These are phyloP conservation scores for Sistotremastrum niveocremeum DNA, from an alignment of 768 basidiomycete genomes.

Conservation along the genomic window DNA sequence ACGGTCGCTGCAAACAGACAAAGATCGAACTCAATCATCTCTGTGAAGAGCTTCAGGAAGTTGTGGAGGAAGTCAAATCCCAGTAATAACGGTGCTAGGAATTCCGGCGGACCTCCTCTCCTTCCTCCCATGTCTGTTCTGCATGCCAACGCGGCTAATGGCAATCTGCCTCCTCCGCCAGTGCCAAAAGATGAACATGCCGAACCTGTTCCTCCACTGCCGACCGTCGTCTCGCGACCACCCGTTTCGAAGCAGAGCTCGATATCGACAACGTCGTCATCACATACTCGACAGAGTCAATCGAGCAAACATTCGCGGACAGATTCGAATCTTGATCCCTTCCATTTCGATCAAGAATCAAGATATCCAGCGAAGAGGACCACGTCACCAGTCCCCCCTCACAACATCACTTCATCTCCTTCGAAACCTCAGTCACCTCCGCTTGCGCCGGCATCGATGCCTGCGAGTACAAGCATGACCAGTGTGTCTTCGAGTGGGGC, in stretches of 20 bases:
- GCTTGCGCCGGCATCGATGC: constrained; percentile 20
- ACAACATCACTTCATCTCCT: constrained; percentile 7
- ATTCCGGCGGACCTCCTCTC: neutral
- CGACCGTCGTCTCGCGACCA: neutral
- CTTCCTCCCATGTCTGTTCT: neutral
- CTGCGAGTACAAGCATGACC: constrained; percentile 33
- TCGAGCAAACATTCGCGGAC: constrained; percentile 25
- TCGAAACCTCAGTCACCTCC: constrained; percentile 4
- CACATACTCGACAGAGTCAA: constrained; percentile 5
- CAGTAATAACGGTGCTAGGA: neutral
- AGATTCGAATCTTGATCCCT: constrained; percentile 26
- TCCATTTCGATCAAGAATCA: constrained; percentile 64
- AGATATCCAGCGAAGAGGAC: constrained; percentile 38
- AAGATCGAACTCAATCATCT: constrained; percentile 41
- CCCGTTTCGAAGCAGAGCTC: too few relatives aligned
- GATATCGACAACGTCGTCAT: too few relatives aligned
- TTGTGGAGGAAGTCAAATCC: constrained; percentile 4
- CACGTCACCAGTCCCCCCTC: constrained; percentile 9
- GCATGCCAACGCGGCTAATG: neutral
- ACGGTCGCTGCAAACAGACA: constrained; percentile 15
- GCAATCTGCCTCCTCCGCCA: neutral
- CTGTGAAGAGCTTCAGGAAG: constrained; percentile 23
- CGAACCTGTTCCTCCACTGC: neutral
- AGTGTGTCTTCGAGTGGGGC: constrained; percentile 11
- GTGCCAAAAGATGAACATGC: neutral